Conservation (phyloP, 2,329 filamentous ascomycete genomes). For the Fusarium tupiense region DNA sequence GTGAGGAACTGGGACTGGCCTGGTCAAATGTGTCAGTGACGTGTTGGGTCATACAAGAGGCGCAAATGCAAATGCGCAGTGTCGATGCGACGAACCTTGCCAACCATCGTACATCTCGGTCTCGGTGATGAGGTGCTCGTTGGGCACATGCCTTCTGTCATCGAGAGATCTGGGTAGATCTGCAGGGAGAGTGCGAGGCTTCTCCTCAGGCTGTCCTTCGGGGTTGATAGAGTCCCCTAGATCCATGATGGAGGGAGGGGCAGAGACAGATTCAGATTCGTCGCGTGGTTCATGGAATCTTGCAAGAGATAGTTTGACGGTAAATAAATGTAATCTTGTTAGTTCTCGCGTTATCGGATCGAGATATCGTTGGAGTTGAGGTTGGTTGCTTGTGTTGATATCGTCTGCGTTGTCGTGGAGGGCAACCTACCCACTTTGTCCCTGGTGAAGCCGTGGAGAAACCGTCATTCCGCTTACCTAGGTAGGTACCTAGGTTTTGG, state of each 20-base stretch:
- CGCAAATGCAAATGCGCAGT: slow-evolving; percentile 23
- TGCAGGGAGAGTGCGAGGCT: slow-evolving; percentile 70
- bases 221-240: slow-evolving; percentile 60
- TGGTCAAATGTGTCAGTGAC: slow-evolving; percentile 53
- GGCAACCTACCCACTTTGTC: slow-evolving; percentile 40
- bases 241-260: slow-evolving; percentile 65
- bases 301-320: slow-evolving; percentile 1
- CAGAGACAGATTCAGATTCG: slow-evolving; percentile 44
- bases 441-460: slow-evolving; percentile 38
- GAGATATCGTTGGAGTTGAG: slow-evolving; percentile 4
- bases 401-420: slow-evolving; percentile 39
- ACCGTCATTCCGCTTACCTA: slow-evolving; percentile 34
- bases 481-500: not conserved
- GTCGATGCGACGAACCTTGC: slow-evolving; percentile 73
- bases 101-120: slow-evolving; percentile 99
- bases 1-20: slow-evolving; percentile 96
- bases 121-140: slow-evolving; percentile 73
- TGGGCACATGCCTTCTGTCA: slow-evolving; percentile 78
- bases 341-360: not conserved
- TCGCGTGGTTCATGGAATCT: slow-evolving; percentile 47
- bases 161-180: slow-evolving; percentile 93
- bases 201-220: slow-evolving; percentile 50
- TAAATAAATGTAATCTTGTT: not conserved
- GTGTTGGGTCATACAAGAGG: slow-evolving; percentile 28
- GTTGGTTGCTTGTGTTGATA: slow-evolving; percentile 27